These are phyloP conservation scores for Mycothermus thermophilus DNA, from an alignment of 495 filamentous ascomycete species.

Conservation along the genomic window DNA sequence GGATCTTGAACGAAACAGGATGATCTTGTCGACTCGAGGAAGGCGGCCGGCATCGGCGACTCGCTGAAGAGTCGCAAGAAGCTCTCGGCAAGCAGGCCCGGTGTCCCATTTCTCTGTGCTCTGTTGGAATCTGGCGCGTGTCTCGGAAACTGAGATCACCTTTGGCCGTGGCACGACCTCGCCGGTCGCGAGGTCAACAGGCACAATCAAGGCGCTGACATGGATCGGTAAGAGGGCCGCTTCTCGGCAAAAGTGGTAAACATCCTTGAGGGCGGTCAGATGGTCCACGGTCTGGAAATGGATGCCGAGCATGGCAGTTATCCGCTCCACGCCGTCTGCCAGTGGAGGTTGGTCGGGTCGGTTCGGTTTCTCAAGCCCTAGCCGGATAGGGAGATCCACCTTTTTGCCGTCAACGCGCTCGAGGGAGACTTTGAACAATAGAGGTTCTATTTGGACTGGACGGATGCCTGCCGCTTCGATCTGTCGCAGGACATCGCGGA, in stretches of 20 bases:
- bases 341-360: neutral
- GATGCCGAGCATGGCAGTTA: conserved; percentile 1
- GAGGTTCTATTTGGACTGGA: conserved; percentile 1
- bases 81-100: too few relatives aligned
- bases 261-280: neutral
- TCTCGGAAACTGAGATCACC: neutral
- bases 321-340: neutral
- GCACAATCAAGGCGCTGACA: neutral
- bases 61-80: neutral
- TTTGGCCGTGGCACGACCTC: neutral
- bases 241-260: neutral
- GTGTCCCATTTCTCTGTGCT: too few relatives aligned
- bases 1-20: neutral
- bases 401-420: conserved; percentile 1
- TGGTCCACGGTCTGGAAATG: neutral
- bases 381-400: neutral
- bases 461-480: conserved; percentile 1
- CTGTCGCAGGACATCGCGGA: neutral
- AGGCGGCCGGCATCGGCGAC: conserved; percentile 1
- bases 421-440: conserved; percentile 1
- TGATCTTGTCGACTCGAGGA: neutral
- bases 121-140: conserved; percentile 1
- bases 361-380: neutral
- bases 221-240: neutral
- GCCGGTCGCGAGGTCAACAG: neutral